phyloP scores from a whole-genome alignment of 441 rosid species.

The Gossypium laxum region DNA sequence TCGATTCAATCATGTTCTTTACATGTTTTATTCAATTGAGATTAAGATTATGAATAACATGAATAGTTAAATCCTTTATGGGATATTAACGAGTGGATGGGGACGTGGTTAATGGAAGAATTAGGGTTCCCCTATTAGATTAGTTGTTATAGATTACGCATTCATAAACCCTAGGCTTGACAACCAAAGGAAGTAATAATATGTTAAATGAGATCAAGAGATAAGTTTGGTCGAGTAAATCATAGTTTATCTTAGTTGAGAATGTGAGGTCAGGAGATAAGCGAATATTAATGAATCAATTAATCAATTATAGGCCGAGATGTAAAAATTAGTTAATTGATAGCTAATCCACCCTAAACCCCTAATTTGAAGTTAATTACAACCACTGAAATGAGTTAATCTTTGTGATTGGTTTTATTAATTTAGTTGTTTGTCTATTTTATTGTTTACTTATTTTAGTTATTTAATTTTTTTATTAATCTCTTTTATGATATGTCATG shows the following conservation, averaged over 20 bases:
- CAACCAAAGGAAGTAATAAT: too few relatives aligned
- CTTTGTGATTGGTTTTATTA: neutral
- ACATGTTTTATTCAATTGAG: too few relatives aligned
- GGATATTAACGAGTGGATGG: too few relatives aligned
- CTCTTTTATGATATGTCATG: neutral
- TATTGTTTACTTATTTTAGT: neutral
- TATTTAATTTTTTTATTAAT: too few relatives aligned
- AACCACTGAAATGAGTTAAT: neutral
- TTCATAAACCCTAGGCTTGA: too few relatives aligned
- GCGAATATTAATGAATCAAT: neutral
- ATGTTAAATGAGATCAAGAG: too few relatives aligned
- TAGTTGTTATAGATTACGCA: too few relatives aligned
- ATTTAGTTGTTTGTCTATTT: neutral
- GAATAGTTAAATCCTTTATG: too few relatives aligned
- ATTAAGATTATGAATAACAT: too few relatives aligned
- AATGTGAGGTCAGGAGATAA: neutral
- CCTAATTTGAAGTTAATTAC: neutral
- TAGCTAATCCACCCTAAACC: neutral
- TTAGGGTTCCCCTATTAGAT: too few relatives aligned
- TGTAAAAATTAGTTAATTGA: neutral
- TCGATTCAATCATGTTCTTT: too few relatives aligned
- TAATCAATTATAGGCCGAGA: neutral
- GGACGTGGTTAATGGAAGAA: too few relatives aligned
- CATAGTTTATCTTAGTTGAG: neutral
- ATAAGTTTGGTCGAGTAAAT: neutral